Base-by-base conservation (phyloP, 768 basidiomycete species). In the Serendipita indica region DNA sequence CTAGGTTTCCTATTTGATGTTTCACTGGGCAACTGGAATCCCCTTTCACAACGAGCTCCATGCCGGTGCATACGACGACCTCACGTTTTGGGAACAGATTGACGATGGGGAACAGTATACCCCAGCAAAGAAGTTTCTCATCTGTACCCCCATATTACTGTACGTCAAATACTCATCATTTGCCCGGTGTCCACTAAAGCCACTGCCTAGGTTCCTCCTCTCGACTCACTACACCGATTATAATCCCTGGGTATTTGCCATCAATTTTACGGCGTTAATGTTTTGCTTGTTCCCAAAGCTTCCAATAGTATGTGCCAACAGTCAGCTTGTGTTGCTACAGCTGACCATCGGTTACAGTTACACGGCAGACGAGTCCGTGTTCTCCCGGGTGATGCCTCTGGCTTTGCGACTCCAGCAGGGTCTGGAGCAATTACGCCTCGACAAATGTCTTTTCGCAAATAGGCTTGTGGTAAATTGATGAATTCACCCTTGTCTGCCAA, bases 31-130 rank as follows among this genome's bases (percentile, higher is more conserved):
- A 54, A 97, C 92, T 6, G 94, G 94, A 58, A 91, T 94, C 39
- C 94, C 94, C 5, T 98, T 98, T 69, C 85, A 91, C 65, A 83
- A 81, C 59, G 83, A 87, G 61, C 73, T 85, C 41, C 86, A 89
- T 64, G 85, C 84, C 10, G 96, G 96, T 22, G 96, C 91, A 12
- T 99, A 94, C 71, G 96, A 98, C 69, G 90, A 97, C 65, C 78
- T 98, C 49, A 98, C 96, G 0, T 74, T 99, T 30, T 99, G 96
- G 96, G 96, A 99, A 68, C 96, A 99, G 76, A 99, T 99, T 54
- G 96, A 99, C 70, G 86, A 89, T 54, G 96, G 96, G 35, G 96
- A 93, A 0, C 96, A 98, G 67, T 96, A 98, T 71, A 99, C 96
- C 3, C 96, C 96, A 0, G 84, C 96, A 3, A 96, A 90, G 75